Evolutionary conservation across 2,329 filamentous ascomycete genomes (phyloP).

Genomic region (Scopulariopsis brevicaulis): DNA sequence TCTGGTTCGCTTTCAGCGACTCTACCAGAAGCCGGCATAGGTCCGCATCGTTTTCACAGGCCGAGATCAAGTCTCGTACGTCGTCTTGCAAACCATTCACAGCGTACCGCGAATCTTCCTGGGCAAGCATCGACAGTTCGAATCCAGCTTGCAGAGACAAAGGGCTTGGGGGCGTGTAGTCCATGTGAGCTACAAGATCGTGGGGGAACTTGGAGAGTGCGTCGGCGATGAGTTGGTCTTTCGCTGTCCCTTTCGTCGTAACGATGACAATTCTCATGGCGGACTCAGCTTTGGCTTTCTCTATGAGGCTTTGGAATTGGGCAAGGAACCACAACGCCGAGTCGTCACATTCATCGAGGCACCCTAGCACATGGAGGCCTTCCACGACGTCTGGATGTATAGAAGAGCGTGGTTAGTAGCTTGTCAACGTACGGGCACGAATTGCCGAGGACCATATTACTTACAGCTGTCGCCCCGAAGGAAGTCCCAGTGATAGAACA

Average conservation of each 20-base stretch:
- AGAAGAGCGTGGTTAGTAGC: neutral
- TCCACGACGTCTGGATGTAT: neutral
- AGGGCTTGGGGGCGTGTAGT: neutral
- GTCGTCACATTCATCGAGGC: neutral
- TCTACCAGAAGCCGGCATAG: neutral
- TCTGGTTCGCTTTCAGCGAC: neutral
- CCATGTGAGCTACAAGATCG: neutral
- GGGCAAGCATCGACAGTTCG: neutral
- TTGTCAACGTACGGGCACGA: neutral
- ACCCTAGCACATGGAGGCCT: neutral
- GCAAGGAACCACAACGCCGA: neutral
- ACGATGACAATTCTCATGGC: neutral
- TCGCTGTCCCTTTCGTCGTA: neutral
- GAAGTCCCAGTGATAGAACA: neutral
- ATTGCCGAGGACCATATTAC: neutral
- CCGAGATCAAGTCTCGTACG: neutral
- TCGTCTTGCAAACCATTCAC: neutral
- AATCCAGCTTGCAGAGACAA: neutral
- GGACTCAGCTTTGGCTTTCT: neutral
- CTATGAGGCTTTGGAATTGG: neutral
- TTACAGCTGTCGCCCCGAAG: neutral
- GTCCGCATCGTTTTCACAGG: neutral
- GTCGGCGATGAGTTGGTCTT: neutral
- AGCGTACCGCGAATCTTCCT: neutral
- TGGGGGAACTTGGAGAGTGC: neutral